Evolutionary conservation across 139 green algal genomes (phyloP).

Genomic region (Tetraselmis chui): DNA sequence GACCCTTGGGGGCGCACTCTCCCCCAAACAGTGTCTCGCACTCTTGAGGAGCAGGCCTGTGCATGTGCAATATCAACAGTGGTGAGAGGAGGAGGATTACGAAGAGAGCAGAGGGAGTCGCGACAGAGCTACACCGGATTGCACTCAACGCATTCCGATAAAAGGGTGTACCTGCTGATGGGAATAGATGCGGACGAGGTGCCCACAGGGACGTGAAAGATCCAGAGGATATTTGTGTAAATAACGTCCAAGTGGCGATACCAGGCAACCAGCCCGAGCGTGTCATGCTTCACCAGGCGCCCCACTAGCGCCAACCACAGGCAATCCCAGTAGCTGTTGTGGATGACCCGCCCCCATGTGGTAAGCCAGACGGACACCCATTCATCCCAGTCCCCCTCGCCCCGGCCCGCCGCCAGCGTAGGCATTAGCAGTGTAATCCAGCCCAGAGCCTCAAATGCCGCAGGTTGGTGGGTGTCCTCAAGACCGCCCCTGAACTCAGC

Average conservation of each 20-base stretch:
- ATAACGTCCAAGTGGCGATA: constrained; percentile 36
- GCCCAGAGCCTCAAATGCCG: constrained; percentile 41
- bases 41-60: neutral
- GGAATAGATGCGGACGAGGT: constrained; percentile 32
- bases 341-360: constrained; percentile 34
- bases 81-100: neutral
- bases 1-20: neutral
- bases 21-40: constrained; percentile 5
- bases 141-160: too few relatives aligned
- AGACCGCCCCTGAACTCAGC: constrained; percentile 17
- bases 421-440: constrained; percentile 62
- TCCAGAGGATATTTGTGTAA: constrained; percentile 44
- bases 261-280: constrained; percentile 54
- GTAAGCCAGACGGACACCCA: constrained; percentile 51
- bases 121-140: too few relatives aligned
- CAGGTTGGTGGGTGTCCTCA: constrained; percentile 7
- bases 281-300: constrained; percentile 67
- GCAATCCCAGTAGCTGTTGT: constrained; percentile 42
- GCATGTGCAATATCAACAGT: neutral
- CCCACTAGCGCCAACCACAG: constrained; percentile 55
- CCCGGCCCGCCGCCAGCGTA: constrained; percentile 24
- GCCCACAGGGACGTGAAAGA: constrained; percentile 73
- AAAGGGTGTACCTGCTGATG: constrained; percentile 6
- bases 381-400: constrained; percentile 15
- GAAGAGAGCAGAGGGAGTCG: too few relatives aligned